Percentiles rank a stretch among this genome's conserved stretches.
These are phyloP conservation scores for Dimocarpus longan DNA, from an alignment of 345 rosid genomes.

Conservation along the genomic window DNA sequence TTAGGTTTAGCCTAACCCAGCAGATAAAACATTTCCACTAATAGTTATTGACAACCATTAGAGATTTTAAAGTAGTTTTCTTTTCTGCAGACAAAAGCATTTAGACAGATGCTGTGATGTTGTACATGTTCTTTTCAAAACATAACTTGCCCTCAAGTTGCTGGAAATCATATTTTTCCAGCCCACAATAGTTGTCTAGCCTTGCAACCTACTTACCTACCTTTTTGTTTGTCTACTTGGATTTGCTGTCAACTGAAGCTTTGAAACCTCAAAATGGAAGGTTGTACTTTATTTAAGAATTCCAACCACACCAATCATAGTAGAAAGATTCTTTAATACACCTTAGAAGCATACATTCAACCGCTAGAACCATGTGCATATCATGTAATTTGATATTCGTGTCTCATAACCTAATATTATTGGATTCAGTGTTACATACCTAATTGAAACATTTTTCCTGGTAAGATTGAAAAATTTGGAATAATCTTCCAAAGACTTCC, in stretches of 20 bases:
- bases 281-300: background rate
- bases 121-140: background rate
- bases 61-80: background rate
- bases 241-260: background rate
- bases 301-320: too few relatives aligned
- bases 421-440: too few relatives aligned
- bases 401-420: too few relatives aligned
- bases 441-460: too few relatives aligned
- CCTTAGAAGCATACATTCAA: too few relatives aligned
- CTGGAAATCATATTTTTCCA: conserved; percentile 19
- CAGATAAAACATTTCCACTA: too few relatives aligned
- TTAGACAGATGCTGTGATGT: background rate
- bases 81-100: background rate
- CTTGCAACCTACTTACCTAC: background rate
- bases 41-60: background rate
- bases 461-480: too few relatives aligned
- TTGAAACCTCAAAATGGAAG: background rate
- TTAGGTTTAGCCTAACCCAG: too few relatives aligned
- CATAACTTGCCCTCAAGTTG: background rate
- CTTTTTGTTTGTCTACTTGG: background rate
- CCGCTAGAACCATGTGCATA: too few relatives aligned
- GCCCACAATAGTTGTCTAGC: conserved; percentile 14
- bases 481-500: background rate
- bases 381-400: too few relatives aligned
- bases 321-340: too few relatives aligned